phyloP scores from a whole-genome alignment of 1,139 yeast species.

The Casaregolazyma suthepensis region DNA sequence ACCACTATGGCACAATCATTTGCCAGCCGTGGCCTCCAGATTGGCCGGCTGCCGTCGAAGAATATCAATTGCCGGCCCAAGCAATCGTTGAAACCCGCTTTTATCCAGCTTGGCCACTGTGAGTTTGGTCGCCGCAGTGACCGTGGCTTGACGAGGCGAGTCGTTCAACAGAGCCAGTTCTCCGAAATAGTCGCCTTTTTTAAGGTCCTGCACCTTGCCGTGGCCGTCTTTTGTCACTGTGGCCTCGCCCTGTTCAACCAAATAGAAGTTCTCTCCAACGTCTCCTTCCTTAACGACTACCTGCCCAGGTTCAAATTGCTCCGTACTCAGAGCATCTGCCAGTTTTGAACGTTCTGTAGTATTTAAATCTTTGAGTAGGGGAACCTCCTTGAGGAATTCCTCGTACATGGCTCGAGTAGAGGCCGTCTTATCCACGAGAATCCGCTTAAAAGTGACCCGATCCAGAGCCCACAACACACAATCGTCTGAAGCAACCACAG shows the following conservation, averaged over 20 bases:
- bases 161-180: conserved; percentile 91
- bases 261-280: conserved; percentile 82
- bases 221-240: conserved; percentile 56
- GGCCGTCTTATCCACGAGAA: conserved; percentile 82
- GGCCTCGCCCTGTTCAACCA: conserved; percentile 84
- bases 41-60: conserved; percentile 81
- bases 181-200: conserved; percentile 91
- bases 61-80: conserved; percentile 87
- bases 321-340: conserved; percentile 89
- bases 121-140: conserved; percentile 66
- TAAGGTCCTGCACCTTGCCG: conserved; percentile 55
- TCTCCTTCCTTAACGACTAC: conserved; percentile 84
- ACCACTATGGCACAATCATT: neutral
- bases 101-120: conserved; percentile 89
- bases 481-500: conserved; percentile 70
- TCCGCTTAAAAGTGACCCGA: conserved; percentile 86
- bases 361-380: conserved; percentile 65
- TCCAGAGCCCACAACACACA: conserved; percentile 88
- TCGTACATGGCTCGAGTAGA: conserved; percentile 89
- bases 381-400: conserved; percentile 79
- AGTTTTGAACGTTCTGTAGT: conserved; percentile 81
- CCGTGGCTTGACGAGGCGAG: conserved; percentile 91
- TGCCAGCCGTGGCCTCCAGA: conserved; percentile 18
- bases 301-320: conserved; percentile 64
- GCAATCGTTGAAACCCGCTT: conserved; percentile 84